Base-by-base conservation (phyloP, 1,139 yeast species). In the Yamadazyma songkhlaensis region DNA sequence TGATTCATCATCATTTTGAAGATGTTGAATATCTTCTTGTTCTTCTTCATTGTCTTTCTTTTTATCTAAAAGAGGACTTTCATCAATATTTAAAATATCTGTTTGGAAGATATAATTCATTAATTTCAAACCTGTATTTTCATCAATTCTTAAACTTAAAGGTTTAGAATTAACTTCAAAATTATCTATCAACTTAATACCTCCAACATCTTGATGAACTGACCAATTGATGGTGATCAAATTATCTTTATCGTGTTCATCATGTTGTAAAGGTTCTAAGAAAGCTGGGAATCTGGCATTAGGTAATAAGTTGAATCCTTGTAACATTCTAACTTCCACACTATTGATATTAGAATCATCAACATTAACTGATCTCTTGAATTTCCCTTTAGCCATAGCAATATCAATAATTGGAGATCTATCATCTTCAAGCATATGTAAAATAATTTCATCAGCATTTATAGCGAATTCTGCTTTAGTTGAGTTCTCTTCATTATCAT, bases 181-280 rank as follows among this genome's bases (percentile, higher is more conserved):
- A 43, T 69, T 62, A 45, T 76, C 81, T 43, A 82, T 64, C 26
- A 82, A 68, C 45, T 74, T 70, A 42, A 83, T 81, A 1, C 90
- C 90, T 31, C 89, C 90, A 31, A 82, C 75, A 11, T 83, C 75
- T 37, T 75, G 65, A 43, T 76, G 78, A 79, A 81, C 74, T 4
- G 75, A 72, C 92, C 92, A 84, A 26, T 59, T 64, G 6, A 79
- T 62, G 6, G 62, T 59, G 9, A 81, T 57, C 51, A 80, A 46
- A 39, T 55, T 58, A 7, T 49, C 40, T 3, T 54, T 32, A 29
- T 21, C 38, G 7, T 22, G n/a, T 4, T 29, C 22, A 9, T 17
- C 21, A 3, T 32, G 15, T n/a, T 38, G 25, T 33, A 56, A 46
- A 1, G 76, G 75, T 36, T 58, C 69, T 34, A 71, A 48, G 36